A percentile compares a stretch with the other conserved stretches of the same genome.
Conservation (phyloP, 495 filamentous ascomycete species). For the Aspergillus diversus region DNA sequence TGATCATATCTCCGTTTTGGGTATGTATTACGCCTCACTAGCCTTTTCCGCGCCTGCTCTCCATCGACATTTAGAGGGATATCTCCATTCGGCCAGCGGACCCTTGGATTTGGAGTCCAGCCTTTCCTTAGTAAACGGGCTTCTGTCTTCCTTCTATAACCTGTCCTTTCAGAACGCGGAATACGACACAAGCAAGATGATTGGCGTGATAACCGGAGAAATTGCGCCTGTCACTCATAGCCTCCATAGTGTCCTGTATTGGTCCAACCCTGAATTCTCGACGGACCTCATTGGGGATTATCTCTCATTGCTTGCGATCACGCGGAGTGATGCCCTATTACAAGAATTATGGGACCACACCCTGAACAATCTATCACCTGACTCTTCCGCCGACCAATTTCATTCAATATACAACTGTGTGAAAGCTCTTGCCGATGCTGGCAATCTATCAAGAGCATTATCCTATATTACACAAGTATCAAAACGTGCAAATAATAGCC, state of each 20-base stretch:
- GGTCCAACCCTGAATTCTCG: constrained; percentile 10
- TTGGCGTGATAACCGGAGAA: constrained; percentile 34
- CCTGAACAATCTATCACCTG: constrained; percentile 12
- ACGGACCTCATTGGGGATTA: constrained; percentile 17
- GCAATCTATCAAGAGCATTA: constrained; percentile 25
- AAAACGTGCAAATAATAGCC: constrained; percentile 21
- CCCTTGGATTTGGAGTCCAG: constrained; percentile 12
- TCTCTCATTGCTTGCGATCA: constrained; percentile 30
- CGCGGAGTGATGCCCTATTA: constrained; percentile 21
- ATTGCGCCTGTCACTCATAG: constrained; percentile 4
- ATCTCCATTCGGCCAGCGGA: constrained; percentile 10
- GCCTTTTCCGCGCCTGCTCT: constrained; percentile 34
- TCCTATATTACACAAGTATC: constrained; percentile 33
- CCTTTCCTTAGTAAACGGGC: constrained; percentile 25
- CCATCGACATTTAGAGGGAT: constrained; percentile 28
- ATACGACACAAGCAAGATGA: constrained; percentile 30
- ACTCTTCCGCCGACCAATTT: constrained; percentile 7
- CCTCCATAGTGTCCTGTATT: constrained; percentile 31
- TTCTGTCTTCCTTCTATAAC: constrained; percentile 26
- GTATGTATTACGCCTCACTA: constrained; percentile 37
- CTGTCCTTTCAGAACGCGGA: constrained; percentile 28
- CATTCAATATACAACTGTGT: constrained; percentile 33
- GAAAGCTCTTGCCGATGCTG: constrained; percentile 22
- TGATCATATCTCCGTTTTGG: constrained; percentile 20
- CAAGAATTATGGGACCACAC: constrained; percentile 29